Evolutionary conservation across 2,329 filamentous ascomycete species (phyloP).

Genomic region (Fusarium heterosporum): DNA sequence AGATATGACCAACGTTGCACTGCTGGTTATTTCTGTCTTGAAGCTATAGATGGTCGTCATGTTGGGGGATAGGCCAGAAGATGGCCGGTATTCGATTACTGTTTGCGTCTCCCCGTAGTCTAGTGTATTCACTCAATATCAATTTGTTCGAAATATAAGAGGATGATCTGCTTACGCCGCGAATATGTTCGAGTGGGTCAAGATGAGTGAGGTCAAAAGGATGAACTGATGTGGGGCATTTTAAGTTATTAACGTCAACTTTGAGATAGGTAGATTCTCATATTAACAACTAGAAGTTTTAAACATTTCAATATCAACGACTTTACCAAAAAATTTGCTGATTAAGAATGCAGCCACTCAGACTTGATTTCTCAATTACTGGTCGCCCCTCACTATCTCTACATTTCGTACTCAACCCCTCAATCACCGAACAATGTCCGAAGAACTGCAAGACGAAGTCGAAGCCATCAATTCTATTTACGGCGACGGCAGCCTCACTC

Average conservation of each 20-base stretch:
- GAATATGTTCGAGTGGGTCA: slow-evolving; percentile 23
- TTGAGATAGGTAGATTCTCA: slow-evolving; percentile 12
- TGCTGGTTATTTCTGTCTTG: slow-evolving; percentile 42
- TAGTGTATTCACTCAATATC: slow-evolving; percentile 48
- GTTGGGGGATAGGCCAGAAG: slow-evolving; percentile 39
- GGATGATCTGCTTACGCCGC: not conserved
- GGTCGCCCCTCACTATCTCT: not conserved
- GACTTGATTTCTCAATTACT: not conserved
- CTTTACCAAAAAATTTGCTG: not conserved
- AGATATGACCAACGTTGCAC: slow-evolving; percentile 39
- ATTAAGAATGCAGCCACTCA: not conserved
- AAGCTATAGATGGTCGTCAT: slow-evolving; percentile 47
- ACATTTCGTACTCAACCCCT: slow-evolving; percentile 8
- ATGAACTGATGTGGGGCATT: slow-evolving; percentile 39
- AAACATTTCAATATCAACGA: not conserved
- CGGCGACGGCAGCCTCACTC: slow-evolving; percentile 71
- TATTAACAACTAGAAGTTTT: slow-evolving; percentile 3
- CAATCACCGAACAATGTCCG: slow-evolving; percentile 58
- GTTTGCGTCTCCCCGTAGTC: slow-evolving; percentile 45
- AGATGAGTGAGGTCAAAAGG: slow-evolving; percentile 5
- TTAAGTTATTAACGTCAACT: slow-evolving; percentile 22
- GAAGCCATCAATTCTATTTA: slow-evolving; percentile 89
- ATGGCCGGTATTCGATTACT: slow-evolving; percentile 44
- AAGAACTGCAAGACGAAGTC: slow-evolving; percentile 77
- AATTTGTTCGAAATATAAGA: slow-evolving; percentile 37